These are phyloP conservation scores for Aphanomyces invadans DNA, from an alignment of 352 stramenopile species.

Conservation along the genomic window DNA sequence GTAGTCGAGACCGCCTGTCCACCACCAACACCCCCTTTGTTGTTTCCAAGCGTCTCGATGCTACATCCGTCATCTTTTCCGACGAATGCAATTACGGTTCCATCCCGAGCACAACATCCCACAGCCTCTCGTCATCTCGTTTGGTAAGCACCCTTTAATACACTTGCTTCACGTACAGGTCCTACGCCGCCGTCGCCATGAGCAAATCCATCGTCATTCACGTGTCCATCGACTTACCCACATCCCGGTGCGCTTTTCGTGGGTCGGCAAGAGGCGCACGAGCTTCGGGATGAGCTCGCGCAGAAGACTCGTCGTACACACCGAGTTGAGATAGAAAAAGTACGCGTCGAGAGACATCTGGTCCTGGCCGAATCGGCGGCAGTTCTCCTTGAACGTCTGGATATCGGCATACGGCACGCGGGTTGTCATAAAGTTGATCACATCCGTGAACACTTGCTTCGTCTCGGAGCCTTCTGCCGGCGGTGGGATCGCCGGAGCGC, in stretches of 20 bases:
- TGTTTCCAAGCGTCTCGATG: too few species aligned
- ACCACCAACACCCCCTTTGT: too few species aligned
- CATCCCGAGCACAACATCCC: too few species aligned
- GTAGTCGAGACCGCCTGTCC: too few species aligned
- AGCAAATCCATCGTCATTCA: too few species aligned
- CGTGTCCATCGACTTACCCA: conserved; percentile 24
- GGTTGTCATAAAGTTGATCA: conserved; percentile 68
- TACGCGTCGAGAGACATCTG: conserved; percentile 77
- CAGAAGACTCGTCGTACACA: conserved; percentile 60
- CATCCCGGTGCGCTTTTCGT: conserved; percentile 52
- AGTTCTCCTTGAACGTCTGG: conserved; percentile 84
- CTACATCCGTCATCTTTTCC: too few species aligned
- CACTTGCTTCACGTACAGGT: conserved; percentile 16
- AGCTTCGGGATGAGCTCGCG: conserved; percentile 76
- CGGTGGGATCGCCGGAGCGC: conserved; percentile 35
- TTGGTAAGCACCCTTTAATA: too few species aligned
- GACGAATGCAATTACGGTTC: too few species aligned
- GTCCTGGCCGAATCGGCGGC: conserved; percentile 77
- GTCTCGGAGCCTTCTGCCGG: conserved; percentile 55
- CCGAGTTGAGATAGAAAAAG: conserved; percentile 74
- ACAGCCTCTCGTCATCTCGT: too few species aligned
- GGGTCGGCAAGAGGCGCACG: conserved; percentile 70
- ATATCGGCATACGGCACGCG: conserved; percentile 77
- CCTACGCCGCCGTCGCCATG: too few species aligned
- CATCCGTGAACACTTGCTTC: conserved; percentile 74